Conservation (phyloP, 305 asterid genomes). For the Stenogyne calaminthoides region DNA sequence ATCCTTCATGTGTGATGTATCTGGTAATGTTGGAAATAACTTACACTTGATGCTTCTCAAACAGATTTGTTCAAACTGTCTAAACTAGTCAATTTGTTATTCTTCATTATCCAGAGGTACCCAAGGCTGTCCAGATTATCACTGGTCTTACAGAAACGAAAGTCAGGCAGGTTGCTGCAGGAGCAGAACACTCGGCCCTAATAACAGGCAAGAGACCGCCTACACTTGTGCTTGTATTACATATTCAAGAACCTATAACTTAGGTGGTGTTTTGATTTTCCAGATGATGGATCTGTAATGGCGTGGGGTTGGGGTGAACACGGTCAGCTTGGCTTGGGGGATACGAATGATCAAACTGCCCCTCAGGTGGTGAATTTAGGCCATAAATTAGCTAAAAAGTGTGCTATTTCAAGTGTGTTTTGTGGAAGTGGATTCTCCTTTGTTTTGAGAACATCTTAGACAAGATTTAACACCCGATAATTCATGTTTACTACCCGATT, state of each 20-base stretch:
- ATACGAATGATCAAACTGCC: constrained; percentile 47
- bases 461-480: not conserved
- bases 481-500: not conserved
- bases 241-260: not conserved
- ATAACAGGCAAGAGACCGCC: constrained; percentile 57
- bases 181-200: constrained; percentile 88
- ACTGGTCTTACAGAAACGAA: constrained; percentile 37
- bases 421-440: constrained; percentile 94
- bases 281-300: constrained; percentile 71
- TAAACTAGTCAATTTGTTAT: not conserved
- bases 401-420: constrained; percentile 44
- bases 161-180: constrained; percentile 72
- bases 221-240: not conserved
- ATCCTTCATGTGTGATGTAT: constrained; percentile 24
- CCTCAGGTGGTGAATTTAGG: constrained; percentile 56
- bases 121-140: constrained; percentile 19
- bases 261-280: not conserved
- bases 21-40: constrained; percentile 34
- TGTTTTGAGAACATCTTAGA: constrained; percentile 27
- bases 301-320: constrained; percentile 99
- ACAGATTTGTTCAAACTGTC: not conserved
- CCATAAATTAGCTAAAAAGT: constrained; percentile 22
- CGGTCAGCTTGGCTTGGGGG: constrained; percentile 91
- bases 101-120: not conserved
- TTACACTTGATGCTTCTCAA: not conserved